These are phyloP conservation scores for Clonostachys sp. DNA, from an alignment of 2,329 filamentous ascomycete species.

Conservation along the genomic window DNA sequence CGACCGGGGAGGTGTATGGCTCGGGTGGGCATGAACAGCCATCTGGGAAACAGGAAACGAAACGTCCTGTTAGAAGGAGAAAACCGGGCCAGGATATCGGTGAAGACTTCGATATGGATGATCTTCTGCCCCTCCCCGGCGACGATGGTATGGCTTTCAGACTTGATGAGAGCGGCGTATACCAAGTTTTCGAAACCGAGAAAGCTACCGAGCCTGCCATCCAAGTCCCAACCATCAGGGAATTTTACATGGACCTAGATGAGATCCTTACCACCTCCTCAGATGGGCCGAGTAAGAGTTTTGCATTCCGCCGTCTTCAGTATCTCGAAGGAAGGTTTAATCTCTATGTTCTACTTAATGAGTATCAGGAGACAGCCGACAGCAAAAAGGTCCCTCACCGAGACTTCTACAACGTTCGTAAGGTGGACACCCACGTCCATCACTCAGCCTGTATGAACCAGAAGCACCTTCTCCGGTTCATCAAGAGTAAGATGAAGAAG, in stretches of 20 bases:
- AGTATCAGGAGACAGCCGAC: constrained; percentile 96
- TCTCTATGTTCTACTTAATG: constrained; percentile 86
- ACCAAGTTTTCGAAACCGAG: constrained; percentile 79
- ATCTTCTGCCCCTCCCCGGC: constrained; percentile 69
- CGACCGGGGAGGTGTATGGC: constrained; percentile 12
- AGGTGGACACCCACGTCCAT: constrained; percentile 98
- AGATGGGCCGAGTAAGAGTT: constrained; percentile 93
- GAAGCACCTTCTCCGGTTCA: constrained; percentile 95
- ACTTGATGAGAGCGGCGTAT: constrained; percentile 81
- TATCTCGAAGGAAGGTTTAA: constrained; percentile 98
- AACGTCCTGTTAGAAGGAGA: constrained; percentile 53
- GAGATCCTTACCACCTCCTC: constrained; percentile 83
- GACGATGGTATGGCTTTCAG: constrained; percentile 69
- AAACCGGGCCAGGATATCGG: constrained; percentile 90
- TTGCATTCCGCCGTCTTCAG: constrained; percentile 89
- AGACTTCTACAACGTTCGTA: constrained; percentile 98
- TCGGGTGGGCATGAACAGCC: not conserved
- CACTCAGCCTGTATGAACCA: constrained; percentile 99
- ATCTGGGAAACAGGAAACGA: constrained; percentile 20
- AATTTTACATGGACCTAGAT: constrained; percentile 95
- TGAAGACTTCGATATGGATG: constrained; percentile 82
- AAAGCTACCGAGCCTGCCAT: constrained; percentile 65
- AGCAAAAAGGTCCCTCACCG: constrained; percentile 96
- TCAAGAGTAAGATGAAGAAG: constrained; percentile 99
- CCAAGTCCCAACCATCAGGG: constrained; percentile 83